Evolutionary conservation across 331 rosid genomes (phyloP), one percentile per base, ranked within the genome.

Genomic region (Pyracantha coccinea): DNA sequence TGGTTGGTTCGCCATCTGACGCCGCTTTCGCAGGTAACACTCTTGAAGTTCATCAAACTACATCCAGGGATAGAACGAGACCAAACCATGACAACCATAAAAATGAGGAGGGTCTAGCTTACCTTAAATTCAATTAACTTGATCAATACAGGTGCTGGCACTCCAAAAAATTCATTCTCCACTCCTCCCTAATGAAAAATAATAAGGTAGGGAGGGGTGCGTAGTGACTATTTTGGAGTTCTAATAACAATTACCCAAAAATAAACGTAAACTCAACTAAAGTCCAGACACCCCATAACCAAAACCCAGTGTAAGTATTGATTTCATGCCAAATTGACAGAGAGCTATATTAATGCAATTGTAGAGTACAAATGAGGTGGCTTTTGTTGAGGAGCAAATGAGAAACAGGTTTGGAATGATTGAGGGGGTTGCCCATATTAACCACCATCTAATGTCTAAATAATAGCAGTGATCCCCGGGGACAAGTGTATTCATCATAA

Each of bases 1-100:
- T 54, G 83, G 85, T 81, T 86, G 91, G 79, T 89, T 90, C 28
- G 77, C 85, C 69, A 84, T 75, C 74, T 87, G 92, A 2, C 96
- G 87, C 64, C 97, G 88, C 81, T 90, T 95, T 86, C 89, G 97
- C 74, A 95, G 91, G 91, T 95, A 95, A 71, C 99, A 95, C 72
- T 95, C 99, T 85, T 95, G 99, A 67, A 95, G 75, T 81, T 92
- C 99, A 84, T 87, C 86, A 75, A 95, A 95, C 99, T 95, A 89
- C 80, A 85, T 75, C 32, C 58, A 76, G 62, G 72, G 70, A 80
- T 71, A 74, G 54, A 69, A 76, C 5, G 44, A 77, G 69, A 84
- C 17, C 23, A 73, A 79, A 63, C 20, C 69, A 69, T 29, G 67
- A 77, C 35, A 72, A 31, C 17, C 35, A 28, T 27, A 44, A 69